Conservation (phyloP, 148 eudicot genomes). For the Cornus controversa region DNA sequence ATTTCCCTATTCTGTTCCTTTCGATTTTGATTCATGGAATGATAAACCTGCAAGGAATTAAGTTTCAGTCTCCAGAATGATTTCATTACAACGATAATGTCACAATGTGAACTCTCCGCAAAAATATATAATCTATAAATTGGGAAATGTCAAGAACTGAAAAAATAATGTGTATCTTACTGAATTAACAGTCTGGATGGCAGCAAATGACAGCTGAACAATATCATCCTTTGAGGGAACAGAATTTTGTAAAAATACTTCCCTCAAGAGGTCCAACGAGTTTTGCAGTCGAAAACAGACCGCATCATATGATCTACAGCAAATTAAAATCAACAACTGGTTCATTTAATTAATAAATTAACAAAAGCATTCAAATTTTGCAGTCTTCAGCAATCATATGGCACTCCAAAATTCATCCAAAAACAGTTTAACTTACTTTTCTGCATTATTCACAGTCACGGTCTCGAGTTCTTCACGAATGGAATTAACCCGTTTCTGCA, state of each 20-base stretch:
- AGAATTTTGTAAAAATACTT: conserved; percentile 46
- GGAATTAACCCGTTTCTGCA: conserved; percentile 41
- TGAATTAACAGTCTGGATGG: conserved; percentile 52
- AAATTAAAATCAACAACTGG: conserved; percentile 13
- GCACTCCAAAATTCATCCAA: neutral
- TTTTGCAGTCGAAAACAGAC: conserved; percentile 54
- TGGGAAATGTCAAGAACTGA: neutral
- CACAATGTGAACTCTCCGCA: neutral
- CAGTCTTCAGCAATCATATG: neutral
- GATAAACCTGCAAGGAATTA: conserved; percentile 55
- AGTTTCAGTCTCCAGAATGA: neutral
- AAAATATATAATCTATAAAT: neutral
- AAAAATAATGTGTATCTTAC: conserved; percentile 40
- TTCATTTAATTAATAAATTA: conserved; percentile 7
- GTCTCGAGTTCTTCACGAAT: conserved; percentile 58
- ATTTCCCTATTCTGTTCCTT: conserved; percentile 55
- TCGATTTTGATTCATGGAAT: conserved; percentile 47
- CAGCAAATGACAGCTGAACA: conserved; percentile 50
- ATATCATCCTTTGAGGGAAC: conserved; percentile 54
- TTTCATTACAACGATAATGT: neutral
- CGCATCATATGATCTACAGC: conserved; percentile 57
- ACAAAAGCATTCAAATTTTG: neutral
- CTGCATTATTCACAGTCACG: conserved; percentile 45
- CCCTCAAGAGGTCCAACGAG: conserved; percentile 46
- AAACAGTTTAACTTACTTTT: conserved; percentile 51